Evolutionary conservation across 2,329 filamentous ascomycete species (phyloP).

Genomic region (Fusarium anthophilum): DNA sequence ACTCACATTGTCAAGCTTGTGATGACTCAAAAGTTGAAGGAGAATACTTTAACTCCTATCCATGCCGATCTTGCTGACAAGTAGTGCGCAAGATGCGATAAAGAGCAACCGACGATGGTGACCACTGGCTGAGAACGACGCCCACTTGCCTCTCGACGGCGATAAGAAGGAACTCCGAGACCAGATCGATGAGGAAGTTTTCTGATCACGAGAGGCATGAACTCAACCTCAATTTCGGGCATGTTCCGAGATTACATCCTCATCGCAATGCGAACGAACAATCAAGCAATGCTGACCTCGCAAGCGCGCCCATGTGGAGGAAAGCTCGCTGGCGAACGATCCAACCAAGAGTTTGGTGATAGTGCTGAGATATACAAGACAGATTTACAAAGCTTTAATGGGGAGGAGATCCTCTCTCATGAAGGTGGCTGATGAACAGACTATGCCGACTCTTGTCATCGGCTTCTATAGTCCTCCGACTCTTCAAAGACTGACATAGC

Average conservation of each 20-base stretch:
- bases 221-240: background rate
- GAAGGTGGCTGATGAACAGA: fast-evolving
- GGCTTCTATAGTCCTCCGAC: background rate
- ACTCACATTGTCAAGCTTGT: background rate
- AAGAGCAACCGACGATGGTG: background rate
- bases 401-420: background rate
- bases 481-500: too few relatives aligned
- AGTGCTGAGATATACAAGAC: fast-evolving
- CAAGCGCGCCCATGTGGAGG: too few relatives aligned
- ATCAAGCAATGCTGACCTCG: background rate
- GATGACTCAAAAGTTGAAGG: too few relatives aligned
- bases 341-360: background rate
- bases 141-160: too few relatives aligned
- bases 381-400: fast-evolving
- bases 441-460: too few relatives aligned
- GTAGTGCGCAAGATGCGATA: fast-evolving
- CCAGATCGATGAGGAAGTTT: fast-evolving
- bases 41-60: background rate
- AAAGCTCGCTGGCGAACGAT: fast-evolving
- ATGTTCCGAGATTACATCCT: background rate
- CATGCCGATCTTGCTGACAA: background rate
- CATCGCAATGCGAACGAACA: background rate
- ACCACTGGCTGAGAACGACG: background rate
- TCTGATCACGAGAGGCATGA: too few relatives aligned
- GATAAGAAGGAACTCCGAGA: background rate